Evolutionary conservation across 2,329 filamentous ascomycete genomes (phyloP).

Genomic region (Fonsecaea erecta): DNA sequence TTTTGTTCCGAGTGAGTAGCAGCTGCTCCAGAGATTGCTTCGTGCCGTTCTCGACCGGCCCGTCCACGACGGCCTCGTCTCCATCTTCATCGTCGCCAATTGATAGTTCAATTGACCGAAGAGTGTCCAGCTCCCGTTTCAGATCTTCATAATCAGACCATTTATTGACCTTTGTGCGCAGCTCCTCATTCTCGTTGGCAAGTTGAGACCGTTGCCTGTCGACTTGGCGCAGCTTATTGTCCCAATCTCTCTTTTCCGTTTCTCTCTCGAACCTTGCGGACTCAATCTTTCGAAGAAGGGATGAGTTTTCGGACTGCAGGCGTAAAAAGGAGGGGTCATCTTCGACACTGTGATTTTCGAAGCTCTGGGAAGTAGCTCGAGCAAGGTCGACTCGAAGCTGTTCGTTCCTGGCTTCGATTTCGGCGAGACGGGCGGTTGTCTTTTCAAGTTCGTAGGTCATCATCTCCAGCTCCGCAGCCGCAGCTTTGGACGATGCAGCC

Average conservation of each 20-base stretch:
- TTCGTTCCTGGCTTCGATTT: slow-evolving; percentile 92
- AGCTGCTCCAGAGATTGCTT: slow-evolving; percentile 89
- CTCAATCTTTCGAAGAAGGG: slow-evolving; percentile 85
- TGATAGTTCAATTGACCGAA: slow-evolving; percentile 92
- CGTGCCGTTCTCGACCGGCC: slow-evolving; percentile 61
- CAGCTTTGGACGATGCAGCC: slow-evolving; percentile 66
- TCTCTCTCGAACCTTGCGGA: slow-evolving; percentile 82
- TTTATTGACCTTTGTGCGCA: slow-evolving; percentile 81
- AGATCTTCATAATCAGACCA: slow-evolving; percentile 96
- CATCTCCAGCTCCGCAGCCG: slow-evolving; percentile 90
- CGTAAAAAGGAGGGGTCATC: slow-evolving; percentile 90
- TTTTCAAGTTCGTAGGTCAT: slow-evolving; percentile 89
- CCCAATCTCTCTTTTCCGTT: slow-evolving; percentile 73
- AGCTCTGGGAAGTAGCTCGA: slow-evolving; percentile 76
- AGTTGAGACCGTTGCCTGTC: slow-evolving; percentile 78
- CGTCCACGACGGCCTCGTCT: slow-evolving; percentile 53
- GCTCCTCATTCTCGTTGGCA: slow-evolving; percentile 76
- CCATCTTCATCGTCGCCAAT: slow-evolving; percentile 76
- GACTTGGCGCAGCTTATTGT: slow-evolving; percentile 74
- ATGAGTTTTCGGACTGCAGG: slow-evolving; percentile 89
- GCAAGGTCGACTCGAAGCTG: slow-evolving; percentile 88
- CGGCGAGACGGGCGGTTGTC: slow-evolving; percentile 81
- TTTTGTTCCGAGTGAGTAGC: slow-evolving; percentile 91
- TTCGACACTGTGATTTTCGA: slow-evolving; percentile 67
- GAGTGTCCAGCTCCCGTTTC: slow-evolving; percentile 91